Percentiles rank a stretch among this genome's conserved stretches.
These are phyloP conservation scores for Nitzschia sp. DNA, from an alignment of 108 stramenopile genomes.

Conservation along the genomic window DNA sequence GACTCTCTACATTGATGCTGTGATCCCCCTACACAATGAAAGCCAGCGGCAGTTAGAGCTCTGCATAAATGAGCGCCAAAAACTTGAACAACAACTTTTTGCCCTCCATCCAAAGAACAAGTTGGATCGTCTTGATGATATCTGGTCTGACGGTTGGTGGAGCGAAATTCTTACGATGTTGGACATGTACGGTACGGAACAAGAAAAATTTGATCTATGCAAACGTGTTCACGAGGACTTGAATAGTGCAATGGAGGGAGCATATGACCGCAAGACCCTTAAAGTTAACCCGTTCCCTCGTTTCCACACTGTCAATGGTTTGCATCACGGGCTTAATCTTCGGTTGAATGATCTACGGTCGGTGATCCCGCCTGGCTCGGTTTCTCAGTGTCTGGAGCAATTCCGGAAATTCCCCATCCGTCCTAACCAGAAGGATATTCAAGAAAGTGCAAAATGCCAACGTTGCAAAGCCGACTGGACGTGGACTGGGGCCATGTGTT, in stretches of 20 bases:
- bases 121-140: constrained; percentile 15
- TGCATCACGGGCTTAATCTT: constrained; percentile 4
- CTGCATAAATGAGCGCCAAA: constrained; percentile 15
- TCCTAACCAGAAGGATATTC: background rate
- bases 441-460: background rate
- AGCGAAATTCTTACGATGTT: constrained; percentile 45
- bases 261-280: background rate
- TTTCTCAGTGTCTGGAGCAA: background rate
- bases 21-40: constrained; percentile 32
- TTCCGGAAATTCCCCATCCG: background rate
- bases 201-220: constrained; percentile 36
- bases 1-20: constrained; percentile 44
- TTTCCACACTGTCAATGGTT: constrained; percentile 3
- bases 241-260: constrained; percentile 11
- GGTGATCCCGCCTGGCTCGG: background rate
- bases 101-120: background rate
- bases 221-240: constrained; percentile 44
- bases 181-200: constrained; percentile 31
- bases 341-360: constrained; percentile 8
- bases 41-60: constrained; percentile 32
- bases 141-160: constrained; percentile 56
- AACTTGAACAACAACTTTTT: constrained; percentile 26
- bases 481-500: background rate
- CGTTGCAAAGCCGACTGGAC: constrained; percentile 4
- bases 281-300: background rate